Conservation (phyloP, 164 flowering plant genomes). For the Buxus sempervirens region DNA sequence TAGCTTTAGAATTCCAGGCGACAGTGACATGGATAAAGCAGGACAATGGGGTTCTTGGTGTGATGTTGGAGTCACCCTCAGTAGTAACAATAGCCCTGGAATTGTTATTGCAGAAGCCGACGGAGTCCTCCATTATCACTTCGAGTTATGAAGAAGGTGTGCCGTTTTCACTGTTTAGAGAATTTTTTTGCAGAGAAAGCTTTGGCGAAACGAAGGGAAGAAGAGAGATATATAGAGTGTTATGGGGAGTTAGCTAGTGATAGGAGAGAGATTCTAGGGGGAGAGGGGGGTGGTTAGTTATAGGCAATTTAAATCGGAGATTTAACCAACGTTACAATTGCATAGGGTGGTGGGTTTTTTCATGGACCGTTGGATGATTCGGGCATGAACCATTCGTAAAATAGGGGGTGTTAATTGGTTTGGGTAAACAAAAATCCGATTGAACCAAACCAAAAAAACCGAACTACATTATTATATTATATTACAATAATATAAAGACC, state of each 20-base stretch:
- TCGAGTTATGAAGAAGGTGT: neutral
- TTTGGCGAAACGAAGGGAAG: neutral
- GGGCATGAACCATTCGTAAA: no score
- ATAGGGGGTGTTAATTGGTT: no score
- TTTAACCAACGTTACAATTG: no score
- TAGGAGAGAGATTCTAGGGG: neutral
- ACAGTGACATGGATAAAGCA: constrained; percentile 4
- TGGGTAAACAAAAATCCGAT: no score
- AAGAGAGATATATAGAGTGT: neutral
- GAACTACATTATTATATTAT: no score
- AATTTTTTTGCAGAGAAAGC: neutral
- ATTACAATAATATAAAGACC: no score
- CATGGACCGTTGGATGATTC: no score
- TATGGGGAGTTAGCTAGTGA: neutral
- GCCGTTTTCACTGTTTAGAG: neutral
- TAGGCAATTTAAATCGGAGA: no score
- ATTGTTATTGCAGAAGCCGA: no score
- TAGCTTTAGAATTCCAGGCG: neutral
- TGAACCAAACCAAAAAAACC: no score
- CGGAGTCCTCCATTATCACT: neutral
- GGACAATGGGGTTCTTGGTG: neutral
- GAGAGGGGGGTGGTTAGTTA: neutral
- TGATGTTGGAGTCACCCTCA: neutral
- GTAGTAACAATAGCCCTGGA: neutral
- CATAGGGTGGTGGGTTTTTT: no score